These are phyloP conservation scores for Starmerella cellae DNA, from an alignment of 805 yeast genomes.

Conservation along the genomic window DNA sequence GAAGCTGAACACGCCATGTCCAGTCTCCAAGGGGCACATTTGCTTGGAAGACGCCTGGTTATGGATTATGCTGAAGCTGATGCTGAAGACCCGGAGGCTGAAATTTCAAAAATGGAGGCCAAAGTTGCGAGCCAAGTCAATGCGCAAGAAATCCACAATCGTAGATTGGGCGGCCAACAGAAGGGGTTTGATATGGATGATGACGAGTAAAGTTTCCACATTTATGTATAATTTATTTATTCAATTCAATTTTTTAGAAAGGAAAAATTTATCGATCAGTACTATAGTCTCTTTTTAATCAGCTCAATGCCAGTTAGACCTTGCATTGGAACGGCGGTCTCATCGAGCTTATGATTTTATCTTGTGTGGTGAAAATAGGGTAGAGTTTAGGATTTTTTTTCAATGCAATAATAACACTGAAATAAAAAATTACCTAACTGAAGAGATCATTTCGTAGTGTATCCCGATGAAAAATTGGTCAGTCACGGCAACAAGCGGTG, in stretches of 20 bases:
- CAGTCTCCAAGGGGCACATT: constrained; percentile 88
- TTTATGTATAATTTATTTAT: not conserved
- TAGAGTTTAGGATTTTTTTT: too few relatives aligned
- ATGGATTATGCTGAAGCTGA: constrained; percentile 84
- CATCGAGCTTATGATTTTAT: too few relatives aligned
- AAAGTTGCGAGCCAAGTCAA: constrained; percentile 73
- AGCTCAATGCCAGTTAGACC: too few relatives aligned
- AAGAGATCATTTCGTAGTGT: too few relatives aligned
- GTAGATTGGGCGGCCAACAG: constrained; percentile 57
- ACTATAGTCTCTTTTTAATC: too few relatives aligned
- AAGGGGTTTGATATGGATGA: constrained; percentile 41
- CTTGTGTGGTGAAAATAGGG: too few relatives aligned
- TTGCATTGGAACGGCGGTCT: too few relatives aligned
- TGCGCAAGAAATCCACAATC: constrained; percentile 56
- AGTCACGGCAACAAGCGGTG: constrained; percentile 27
- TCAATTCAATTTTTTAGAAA: too few relatives aligned
- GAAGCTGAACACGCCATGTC: constrained; percentile 94
- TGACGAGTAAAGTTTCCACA: constrained; percentile 24
- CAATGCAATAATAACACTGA: too few relatives aligned
- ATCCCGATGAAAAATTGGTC: constrained; percentile 21
- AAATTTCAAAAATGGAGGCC: constrained; percentile 77
- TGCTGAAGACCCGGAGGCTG: constrained; percentile 73
- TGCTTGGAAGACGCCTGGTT: constrained; percentile 85
- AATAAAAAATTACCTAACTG: too few relatives aligned
- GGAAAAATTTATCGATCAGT: too few relatives aligned